These are phyloP conservation scores for Colletotrichum sp. DNA, from an alignment of 2,329 filamentous ascomycete genomes.

Conservation along the genomic window DNA sequence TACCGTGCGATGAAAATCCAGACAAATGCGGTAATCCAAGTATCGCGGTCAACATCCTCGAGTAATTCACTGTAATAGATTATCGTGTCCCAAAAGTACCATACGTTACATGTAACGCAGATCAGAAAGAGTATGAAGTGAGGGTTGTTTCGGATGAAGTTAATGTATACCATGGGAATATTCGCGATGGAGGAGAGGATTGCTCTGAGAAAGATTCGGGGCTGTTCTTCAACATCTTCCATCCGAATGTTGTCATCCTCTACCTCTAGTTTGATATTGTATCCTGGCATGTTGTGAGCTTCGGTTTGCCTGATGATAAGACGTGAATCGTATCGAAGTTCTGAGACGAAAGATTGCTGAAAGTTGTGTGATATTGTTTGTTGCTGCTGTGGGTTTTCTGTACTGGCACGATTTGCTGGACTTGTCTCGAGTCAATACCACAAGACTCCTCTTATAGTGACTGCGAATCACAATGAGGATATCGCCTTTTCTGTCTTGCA, in stretches of 20 bases:
- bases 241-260: neutral
- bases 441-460: neutral
- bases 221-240: neutral
- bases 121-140: neutral
- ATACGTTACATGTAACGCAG: neutral
- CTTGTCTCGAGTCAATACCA: neutral
- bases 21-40: neutral
- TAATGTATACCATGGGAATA: neutral
- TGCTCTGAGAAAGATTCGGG: neutral
- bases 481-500: neutral
- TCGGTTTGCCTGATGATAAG: neutral
- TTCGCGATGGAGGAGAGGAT: neutral
- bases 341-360: neutral
- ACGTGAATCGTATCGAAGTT: neutral
- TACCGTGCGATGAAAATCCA: neutral
- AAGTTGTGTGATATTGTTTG: neutral
- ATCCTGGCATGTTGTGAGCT: neutral
- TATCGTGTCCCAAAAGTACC: neutral
- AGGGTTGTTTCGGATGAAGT: neutral
- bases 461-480: neutral
- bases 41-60: neutral
- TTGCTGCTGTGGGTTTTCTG: neutral
- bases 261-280: neutral
- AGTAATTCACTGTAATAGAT: neutral
- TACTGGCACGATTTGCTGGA: neutral